Evolutionary conservation across 192 early-diverging fungal genomes (phyloP), one percentile per base, ranked within the genome.

Genomic region (Entomortierella lignicola): DNA sequence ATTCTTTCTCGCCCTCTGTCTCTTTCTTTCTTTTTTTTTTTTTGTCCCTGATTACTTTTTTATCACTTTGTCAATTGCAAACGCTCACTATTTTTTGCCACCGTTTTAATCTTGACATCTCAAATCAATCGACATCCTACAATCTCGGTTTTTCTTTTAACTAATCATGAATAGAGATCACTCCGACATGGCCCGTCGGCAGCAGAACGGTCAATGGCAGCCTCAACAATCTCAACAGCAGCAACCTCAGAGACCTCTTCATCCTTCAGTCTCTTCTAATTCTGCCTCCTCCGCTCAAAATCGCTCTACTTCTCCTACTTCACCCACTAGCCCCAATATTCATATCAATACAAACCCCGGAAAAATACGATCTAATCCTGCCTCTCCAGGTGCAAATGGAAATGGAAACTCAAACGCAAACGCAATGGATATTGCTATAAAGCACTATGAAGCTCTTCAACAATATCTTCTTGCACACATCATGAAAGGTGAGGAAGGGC

Each of bases 371-470:
- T 77, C 74, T 31, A 77, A 58, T 59, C 74, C 74, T 4, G 41
- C 66, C 12, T 77, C 74, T 1, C 74, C 74, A 7, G 31, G 56
- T 11, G 53, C 29, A 4, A 10, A 4, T 10, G 66, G 66, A 44
- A n/a, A n/a, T n/a, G n/a, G n/a, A n/a, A n/a, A n/a, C n/a, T 67
- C 66, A 12, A 41, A 51, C 21, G 74, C 60, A 30, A 77, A 69
- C 30, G 74, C 56, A 4, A 81, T 75, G 72, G 87, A 89, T 26
- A 69, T 85, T 55, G 85, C 86, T 32, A 63, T 68, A 7, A 81
- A 72, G 37, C 88, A 89, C 44, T 89, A 88, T 54, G 88, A 88
- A 44, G 74, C 83, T 21, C 81, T 89, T 2, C 82, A 85, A 55
- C 44, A 59, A 18, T 89, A 84, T 54, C 81, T 89, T 48, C 56